These are phyloP conservation scores for Carpinus viminea DNA, from an alignment of 306 rosid species.

Conservation along the genomic window DNA sequence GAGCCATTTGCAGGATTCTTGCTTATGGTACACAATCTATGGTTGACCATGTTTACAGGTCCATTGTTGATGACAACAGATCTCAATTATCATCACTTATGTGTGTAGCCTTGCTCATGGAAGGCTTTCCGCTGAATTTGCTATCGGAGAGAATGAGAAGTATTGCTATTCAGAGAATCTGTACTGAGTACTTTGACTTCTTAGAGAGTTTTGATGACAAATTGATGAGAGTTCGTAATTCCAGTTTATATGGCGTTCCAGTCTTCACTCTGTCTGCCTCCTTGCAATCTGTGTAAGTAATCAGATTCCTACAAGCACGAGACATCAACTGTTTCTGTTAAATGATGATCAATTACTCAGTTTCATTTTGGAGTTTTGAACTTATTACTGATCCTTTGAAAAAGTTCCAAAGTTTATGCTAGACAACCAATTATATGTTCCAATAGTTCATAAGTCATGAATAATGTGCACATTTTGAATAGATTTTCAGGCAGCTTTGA, in stretches of 20 bases:
- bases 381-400: not conserved
- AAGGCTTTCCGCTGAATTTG: slow-evolving; percentile 76
- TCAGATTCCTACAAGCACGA: slow-evolving; percentile 5
- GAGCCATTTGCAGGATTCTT: slow-evolving; percentile 66
- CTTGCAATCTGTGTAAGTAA: slow-evolving; percentile 71
- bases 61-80: slow-evolving; percentile 52
- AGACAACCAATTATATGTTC: not conserved
- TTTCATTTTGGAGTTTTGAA: not conserved
- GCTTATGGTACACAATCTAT: slow-evolving; percentile 53
- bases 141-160: slow-evolving; percentile 65
- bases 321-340: not conserved
- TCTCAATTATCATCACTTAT: slow-evolving; percentile 49
- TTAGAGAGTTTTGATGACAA: slow-evolving; percentile 59
- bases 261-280: slow-evolving; percentile 75
- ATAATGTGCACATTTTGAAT: not conserved
- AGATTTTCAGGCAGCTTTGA: not conserved
- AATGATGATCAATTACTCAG: not conserved
- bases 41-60: slow-evolving; percentile 54
- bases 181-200: slow-evolving; percentile 56
- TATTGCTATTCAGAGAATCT: slow-evolving; percentile 47
- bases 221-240: slow-evolving; percentile 35
- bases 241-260: slow-evolving; percentile 54
- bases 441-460: not conserved
- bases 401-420: not conserved
- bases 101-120: slow-evolving; percentile 60